Base-by-base conservation (phyloP, 192 early-diverging fungal genomes). In the Coemansia sp. region DNA sequence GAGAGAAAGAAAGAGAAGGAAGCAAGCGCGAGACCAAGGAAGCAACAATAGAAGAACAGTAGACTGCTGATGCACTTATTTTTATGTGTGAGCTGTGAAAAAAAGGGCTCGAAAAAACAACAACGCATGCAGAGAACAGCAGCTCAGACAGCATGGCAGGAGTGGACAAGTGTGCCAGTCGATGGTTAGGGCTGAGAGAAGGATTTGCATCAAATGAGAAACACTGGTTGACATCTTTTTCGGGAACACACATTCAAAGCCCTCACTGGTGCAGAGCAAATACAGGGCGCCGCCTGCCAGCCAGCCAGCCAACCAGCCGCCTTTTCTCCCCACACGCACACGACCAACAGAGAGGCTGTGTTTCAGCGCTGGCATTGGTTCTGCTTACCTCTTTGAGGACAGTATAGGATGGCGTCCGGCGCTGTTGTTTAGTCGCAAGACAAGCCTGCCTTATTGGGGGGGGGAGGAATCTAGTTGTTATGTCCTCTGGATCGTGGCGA, bases 21-120 rank as follows among this genome's bases (percentile, higher is more conserved):
- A 27, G 54, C 23, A 10, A 32, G 65, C 65, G 38, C 50, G 7
- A 25, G 64, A 57, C 25, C 21, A 52, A 49, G 38, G 38, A 52
- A 64, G 41, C 25, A 55, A 64, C 56, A 25, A 58, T 38, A 61
- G 56, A 54, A 72, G 21, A 16, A 21, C 30, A 50, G 12, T 49
- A 26, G 31, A 21, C 49, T 25, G 30, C 28, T 22, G 50, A 52
- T 52, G 25, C 23, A 52, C 22, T 5, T 12, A 26, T 25, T 25
- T 34, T 22, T 56, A 31, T 56, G 55, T 27, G 38, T 16, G 38
- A 44, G 38, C 38, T 14, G 38, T 16, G 14, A 44, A 44, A 30
- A 30, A 14, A 44, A 14, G 38, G 38, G 38, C 38, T 44, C 38
- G 38, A 44, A 44, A 44, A 44, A 44, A 7, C 7, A 34, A 16